A percentile compares a stretch with the other conserved stretches of the same genome.
Evolutionary conservation across 2,329 filamentous ascomycete species (phyloP).

Genomic region (Fusarium avenaceum): DNA sequence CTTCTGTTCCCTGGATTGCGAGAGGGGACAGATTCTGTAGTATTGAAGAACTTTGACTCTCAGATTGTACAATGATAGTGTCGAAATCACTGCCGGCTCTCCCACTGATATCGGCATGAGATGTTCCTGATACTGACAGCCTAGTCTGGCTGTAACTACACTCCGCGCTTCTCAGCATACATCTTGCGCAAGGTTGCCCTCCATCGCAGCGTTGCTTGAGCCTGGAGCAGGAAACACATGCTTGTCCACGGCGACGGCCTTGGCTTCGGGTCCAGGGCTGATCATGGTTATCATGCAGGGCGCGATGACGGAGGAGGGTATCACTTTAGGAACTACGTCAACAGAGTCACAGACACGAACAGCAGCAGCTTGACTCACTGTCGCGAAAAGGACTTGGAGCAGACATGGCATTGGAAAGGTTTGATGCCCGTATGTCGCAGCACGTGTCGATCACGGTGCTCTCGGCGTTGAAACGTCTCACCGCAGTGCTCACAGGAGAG

Average conservation of each 20-base stretch:
- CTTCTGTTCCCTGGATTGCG: neutral
- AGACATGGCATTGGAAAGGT: neutral
- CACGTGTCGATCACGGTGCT: conserved; percentile 13
- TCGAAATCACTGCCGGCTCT: too few species aligned
- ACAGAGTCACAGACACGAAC: too few species aligned
- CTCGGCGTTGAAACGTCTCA: neutral
- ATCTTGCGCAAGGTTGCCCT: fast-evolving
- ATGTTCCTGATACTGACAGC: too few species aligned
- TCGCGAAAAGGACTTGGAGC: neutral
- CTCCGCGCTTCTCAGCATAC: fast-evolving
- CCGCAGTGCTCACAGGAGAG: neutral
- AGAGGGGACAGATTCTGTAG: too few species aligned
- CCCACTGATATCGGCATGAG: too few species aligned
- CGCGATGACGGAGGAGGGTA: neutral
- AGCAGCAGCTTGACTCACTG: neutral
- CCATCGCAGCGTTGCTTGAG: conserved; percentile 1
- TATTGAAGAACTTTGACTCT: too few species aligned
- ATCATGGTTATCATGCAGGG: neutral
- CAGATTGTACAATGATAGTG: too few species aligned
- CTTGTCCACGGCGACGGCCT: neutral
- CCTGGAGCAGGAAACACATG: neutral
- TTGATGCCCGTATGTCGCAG: conserved; percentile 3
- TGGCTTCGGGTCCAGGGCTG: fast-evolving
- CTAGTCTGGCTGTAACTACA: neutral
- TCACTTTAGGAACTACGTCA: neutral